Base-by-base conservation (phyloP, 179 eudicot species). In the Gypsophila paniculata region DNA sequence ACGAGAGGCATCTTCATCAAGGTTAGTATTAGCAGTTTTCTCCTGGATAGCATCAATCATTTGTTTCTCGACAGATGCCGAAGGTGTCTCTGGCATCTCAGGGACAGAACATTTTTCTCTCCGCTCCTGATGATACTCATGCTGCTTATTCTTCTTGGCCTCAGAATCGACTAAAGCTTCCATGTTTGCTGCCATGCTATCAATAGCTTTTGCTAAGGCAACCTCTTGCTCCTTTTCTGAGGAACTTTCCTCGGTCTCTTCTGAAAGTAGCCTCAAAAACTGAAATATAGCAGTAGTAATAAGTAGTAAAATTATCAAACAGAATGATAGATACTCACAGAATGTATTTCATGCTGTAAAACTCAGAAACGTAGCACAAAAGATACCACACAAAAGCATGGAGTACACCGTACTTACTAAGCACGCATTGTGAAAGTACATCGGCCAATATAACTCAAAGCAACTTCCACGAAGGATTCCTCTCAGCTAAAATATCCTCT, bases 191-290 rank as follows among this genome's bases (percentile, higher is more conserved):
- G 78, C 85, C 89, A 94, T 86, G 44, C 84, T 79, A 79, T 87
- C 90, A 72, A 91, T 80, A 65, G 84, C 90, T 68, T 90, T 91
- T 3, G 96, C 79, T 78, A 94, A 81, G 58, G 88, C 92, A 70
- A 77, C 80, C 71, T 89, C 94, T 61, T 73, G 77, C 46, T 91
- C 96, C 61, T 73, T 52, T 52, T 69, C 61, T n/a, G 84, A 62
- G 76, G 93, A 79, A 66, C 72, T 68, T 21, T 80, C 85, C 61
- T 78, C 80, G 49, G 76, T 82, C 76, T 89, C 92, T 79, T 85
- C 93, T 9, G 89, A 79, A 39, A 94, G 92, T 76, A 91, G 60
- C 79, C 92, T 91, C 79, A 91, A 75, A 74, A 85, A 91, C 99
- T 94, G 88, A 8, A 69, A 72, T 39, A 79, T 21, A 36, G 74